These are phyloP conservation scores for Termitomyces sp. DNA, from an alignment of 768 basidiomycete species.

Conservation along the genomic window DNA sequence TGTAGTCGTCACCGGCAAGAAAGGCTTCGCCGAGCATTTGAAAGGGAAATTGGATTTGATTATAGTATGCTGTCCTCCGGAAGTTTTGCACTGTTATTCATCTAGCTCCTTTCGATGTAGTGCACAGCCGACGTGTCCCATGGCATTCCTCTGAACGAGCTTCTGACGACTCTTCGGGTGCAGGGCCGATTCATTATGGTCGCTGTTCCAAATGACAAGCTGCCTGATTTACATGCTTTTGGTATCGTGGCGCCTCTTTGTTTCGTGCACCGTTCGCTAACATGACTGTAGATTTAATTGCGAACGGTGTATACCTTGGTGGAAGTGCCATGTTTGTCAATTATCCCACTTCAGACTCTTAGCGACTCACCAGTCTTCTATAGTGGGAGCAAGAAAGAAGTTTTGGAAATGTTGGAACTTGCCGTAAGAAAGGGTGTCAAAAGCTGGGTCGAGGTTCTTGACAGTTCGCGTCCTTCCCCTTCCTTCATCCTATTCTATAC, in stretches of 20 bases:
- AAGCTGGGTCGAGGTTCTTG: slow-evolving; percentile 39
- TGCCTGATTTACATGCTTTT: slow-evolving; percentile 29
- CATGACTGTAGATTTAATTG: not conserved
- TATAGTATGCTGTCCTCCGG: slow-evolving; percentile 23
- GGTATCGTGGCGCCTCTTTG: slow-evolving; percentile 7
- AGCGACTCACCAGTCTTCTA: not conserved
- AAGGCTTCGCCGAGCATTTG: slow-evolving; percentile 30
- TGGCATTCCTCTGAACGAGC: slow-evolving; percentile 24
- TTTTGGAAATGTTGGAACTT: slow-evolving; percentile 49
- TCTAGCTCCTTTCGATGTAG: slow-evolving; percentile 6
- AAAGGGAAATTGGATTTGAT: slow-evolving; percentile 45
- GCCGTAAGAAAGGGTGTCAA: slow-evolving; percentile 48
- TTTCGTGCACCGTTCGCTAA: not conserved
- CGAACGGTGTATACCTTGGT: not conserved
- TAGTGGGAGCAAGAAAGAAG: slow-evolving; percentile 1
- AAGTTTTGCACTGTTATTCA: not conserved
- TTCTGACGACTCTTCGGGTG: slow-evolving; percentile 40
- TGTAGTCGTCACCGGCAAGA: slow-evolving; percentile 41
- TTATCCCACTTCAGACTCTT: too few relatives aligned
- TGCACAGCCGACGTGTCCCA: slow-evolving; percentile 23
- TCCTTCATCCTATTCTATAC: not conserved
- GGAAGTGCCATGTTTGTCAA: not conserved
- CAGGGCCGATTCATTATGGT: slow-evolving; percentile 54
- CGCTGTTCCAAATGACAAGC: slow-evolving; percentile 44
- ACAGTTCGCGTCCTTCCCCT: slow-evolving; percentile 21